Evolutionary conservation across 495 filamentous ascomycete species (phyloP).

Genomic region (Friedmanniomyces simplex): DNA sequence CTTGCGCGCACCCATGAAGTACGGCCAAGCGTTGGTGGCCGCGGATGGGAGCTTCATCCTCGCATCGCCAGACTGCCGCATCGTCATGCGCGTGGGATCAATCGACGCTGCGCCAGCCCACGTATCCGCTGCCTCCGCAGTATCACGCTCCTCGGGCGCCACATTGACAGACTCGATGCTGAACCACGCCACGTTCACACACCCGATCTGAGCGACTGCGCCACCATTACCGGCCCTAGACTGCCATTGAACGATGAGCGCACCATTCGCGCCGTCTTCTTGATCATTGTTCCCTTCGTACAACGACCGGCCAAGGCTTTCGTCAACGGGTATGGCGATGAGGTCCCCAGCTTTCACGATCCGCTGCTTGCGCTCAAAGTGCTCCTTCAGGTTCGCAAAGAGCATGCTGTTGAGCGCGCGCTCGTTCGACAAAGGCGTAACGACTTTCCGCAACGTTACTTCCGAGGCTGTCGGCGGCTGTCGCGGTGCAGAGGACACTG

Average conservation of each 20-base stretch:
- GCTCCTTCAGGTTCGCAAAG: slow-evolving; percentile 70
- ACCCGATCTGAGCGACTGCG: slow-evolving; percentile 82
- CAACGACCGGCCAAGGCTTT: slow-evolving; percentile 62
- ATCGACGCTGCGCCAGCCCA: slow-evolving; percentile 82
- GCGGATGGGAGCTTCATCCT: slow-evolving; percentile 66
- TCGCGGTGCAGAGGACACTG: slow-evolving; percentile 53
- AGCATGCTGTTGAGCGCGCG: slow-evolving; percentile 70
- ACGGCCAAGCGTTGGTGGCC: slow-evolving; percentile 67
- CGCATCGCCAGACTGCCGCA: slow-evolving; percentile 78
- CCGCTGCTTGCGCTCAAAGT: slow-evolving; percentile 69
- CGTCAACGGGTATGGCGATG: slow-evolving; percentile 76
- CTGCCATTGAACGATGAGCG: slow-evolving; percentile 22
- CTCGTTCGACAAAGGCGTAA: slow-evolving; percentile 79
- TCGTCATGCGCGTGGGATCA: slow-evolving; percentile 71
- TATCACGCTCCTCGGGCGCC: slow-evolving; percentile 38
- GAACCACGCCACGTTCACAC: slow-evolving; percentile 83
- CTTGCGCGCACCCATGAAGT: slow-evolving; percentile 63
- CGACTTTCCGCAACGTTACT: slow-evolving; percentile 79
- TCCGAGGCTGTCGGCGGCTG: slow-evolving; percentile 80
- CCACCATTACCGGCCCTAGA: slow-evolving; percentile 30
- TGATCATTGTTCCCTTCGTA: slow-evolving; percentile 44
- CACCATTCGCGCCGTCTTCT: slow-evolving; percentile 25
- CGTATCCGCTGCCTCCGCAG: slow-evolving; percentile 44
- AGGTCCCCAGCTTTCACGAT: slow-evolving; percentile 78
- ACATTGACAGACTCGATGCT: slow-evolving; percentile 56